A percentile compares a stretch with the other conserved stretches of the same genome.
These are phyloP conservation scores for Schoenoplectus tabernaemontani DNA, from an alignment of 202 grass and related monocot genomes.

Conservation along the genomic window DNA sequence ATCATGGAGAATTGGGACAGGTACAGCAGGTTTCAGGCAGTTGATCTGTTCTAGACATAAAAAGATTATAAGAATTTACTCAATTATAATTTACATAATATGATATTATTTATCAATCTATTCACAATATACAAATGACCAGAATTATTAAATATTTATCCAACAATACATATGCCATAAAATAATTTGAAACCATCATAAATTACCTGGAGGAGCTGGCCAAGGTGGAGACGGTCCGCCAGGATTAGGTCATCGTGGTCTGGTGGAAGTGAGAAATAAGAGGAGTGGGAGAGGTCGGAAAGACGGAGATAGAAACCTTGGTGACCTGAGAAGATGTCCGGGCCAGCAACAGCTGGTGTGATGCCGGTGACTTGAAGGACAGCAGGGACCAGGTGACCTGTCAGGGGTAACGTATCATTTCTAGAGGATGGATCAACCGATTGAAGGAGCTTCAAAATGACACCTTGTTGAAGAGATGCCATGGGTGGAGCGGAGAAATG, in stretches of 20 bases:
- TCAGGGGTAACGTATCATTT: constrained; percentile 3
- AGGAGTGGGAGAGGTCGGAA: constrained; percentile 75
- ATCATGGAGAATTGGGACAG: constrained; percentile 47
- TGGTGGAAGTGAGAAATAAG: constrained; percentile 66
- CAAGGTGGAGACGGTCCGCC: constrained; percentile 70
- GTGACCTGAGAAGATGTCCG: constrained; percentile 59
- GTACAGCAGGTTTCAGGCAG: constrained; percentile 44
- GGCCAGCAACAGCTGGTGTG: constrained; percentile 57
- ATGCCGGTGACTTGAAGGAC: constrained; percentile 91
- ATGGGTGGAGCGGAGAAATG: constrained; percentile 28
- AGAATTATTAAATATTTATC: background rate
- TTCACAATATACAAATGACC: too few species aligned
- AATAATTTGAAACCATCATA: background rate
- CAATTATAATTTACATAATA: too few species aligned
- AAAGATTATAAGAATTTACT: background rate
- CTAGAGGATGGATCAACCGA: constrained; percentile 28
- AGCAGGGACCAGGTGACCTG: background rate
- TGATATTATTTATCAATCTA: too few species aligned
- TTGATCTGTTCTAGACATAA: constrained; percentile 22
- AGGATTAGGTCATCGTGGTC: constrained; percentile 77
- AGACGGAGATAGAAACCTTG: constrained; percentile 89
- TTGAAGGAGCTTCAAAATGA: constrained; percentile 57
- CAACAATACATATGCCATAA: background rate
- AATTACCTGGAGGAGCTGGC: constrained; percentile 60
- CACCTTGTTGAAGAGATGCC: constrained; percentile 48